phyloP scores from a whole-genome alignment of 176 grass and related monocot species.

The Musa itinerans region DNA sequence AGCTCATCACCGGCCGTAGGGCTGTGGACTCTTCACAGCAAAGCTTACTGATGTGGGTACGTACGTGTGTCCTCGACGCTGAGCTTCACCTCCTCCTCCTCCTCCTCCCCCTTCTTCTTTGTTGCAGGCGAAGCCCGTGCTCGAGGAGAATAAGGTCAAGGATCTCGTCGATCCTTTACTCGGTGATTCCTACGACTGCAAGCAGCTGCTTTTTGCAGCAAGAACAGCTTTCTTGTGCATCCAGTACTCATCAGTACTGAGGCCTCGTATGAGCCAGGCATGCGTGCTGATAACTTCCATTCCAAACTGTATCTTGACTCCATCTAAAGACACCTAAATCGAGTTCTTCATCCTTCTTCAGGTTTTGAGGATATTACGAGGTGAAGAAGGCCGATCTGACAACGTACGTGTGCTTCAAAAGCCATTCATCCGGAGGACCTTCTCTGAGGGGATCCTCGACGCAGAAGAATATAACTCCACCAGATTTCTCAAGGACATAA shows the following conservation, averaged over 20 bases:
- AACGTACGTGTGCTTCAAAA: neutral
- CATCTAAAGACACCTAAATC: no score
- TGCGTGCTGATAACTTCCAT: neutral
- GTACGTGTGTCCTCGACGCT: neutral
- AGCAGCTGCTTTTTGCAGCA: conserved; percentile 30
- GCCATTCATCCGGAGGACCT: neutral
- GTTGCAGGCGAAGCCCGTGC: conserved; percentile 37
- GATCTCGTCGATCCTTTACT: conserved; percentile 52
- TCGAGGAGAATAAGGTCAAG: conserved; percentile 12
- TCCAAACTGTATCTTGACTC: neutral
- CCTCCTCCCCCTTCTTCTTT: neutral
- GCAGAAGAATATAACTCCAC: conserved; percentile 25
- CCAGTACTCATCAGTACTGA: conserved; percentile 12
- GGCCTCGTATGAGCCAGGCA: conserved; percentile 63
- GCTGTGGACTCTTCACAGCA: conserved; percentile 44
- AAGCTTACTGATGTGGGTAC: conserved; percentile 62
- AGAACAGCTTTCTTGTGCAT: conserved; percentile 41
- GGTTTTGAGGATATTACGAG: conserved; percentile 30
- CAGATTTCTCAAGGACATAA: conserved; percentile 35
- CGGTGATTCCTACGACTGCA: conserved; percentile 30
- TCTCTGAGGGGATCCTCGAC: conserved; percentile 8
- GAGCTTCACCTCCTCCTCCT: neutral
- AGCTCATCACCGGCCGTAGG: conserved; percentile 55
- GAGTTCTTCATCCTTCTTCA: neutral
- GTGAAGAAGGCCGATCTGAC: neutral